Evolutionary conservation across 2,329 filamentous ascomycete species (phyloP), one percentile per base, ranked within the genome.

Genomic region (Fusarium irregulare): DNA sequence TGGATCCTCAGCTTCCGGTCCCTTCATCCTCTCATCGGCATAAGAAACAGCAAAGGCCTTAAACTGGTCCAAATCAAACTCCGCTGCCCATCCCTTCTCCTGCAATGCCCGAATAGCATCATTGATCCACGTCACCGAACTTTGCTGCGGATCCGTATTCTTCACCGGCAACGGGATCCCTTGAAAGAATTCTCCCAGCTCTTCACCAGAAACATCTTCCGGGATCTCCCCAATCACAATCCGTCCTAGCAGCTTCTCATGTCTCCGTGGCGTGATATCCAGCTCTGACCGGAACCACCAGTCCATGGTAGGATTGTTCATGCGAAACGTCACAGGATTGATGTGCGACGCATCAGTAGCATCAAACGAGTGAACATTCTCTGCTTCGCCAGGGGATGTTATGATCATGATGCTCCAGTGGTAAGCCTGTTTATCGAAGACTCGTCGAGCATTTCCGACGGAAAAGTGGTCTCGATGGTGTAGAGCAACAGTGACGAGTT

Each of bases 91-190:
- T 2, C 66, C 74, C 28, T 68, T 60, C 10, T 20, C 55, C 58
- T 78, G 77, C 4, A 79, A 48, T 1, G 54, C 60, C 9, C 34
- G 54, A 10, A 80, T 72, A 2, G 77, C 77, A 62, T 74, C 58
- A 23, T 67, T 53, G n/a, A 51, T 63, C 77, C 78, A 79, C 14
- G 76, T 76, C 50, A 79, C 77, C n/a, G 77, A 79, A 60, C 76
- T 79, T 63, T 80, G 76, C 44, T 79, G 78, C 0, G 77, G 78
- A 50, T 79, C 47, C 18, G 59, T 77, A 23, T 79, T 76, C 62
- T 77, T 80, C 1, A 72, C 60, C 1, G 78, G 78, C 4, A 78
- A 49, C 18, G 71, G 75, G 32, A 80, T 54, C 12, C 13, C 28
- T 2, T 40, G 50, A 21, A 79, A 76, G 10, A 79, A 53, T 0